Base-by-base conservation (phyloP, 2,329 filamentous ascomycete genomes). In the Rutstroemia sp. region DNA sequence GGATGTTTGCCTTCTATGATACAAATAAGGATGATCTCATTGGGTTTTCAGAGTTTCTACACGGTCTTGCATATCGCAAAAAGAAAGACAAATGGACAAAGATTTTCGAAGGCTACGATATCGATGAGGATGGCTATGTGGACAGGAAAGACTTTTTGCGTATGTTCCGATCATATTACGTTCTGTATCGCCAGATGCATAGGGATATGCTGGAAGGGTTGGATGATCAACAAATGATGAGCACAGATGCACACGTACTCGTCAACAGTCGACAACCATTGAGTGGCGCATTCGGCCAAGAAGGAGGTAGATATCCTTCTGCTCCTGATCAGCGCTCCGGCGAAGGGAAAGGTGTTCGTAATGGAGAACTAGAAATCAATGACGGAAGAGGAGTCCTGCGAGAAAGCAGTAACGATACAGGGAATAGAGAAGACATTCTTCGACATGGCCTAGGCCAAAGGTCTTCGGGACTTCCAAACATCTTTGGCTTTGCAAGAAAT, bases 1-100 rank as follows among this genome's bases (percentile, higher is more conserved):
- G 94, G 63, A 94, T 96, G 81, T 99, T 97, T 72, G 83, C 88
- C 51, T 96, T 96, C 70, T 99, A 96, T 70, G 94, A 99, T 71
- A 88, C 86, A 34, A 92, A 97, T 69, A 80, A 83, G 44, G 90
- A 99, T 68, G 88, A 88, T 21, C 76, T 95, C 7, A 96, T 99
- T 65, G 88, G 89, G 7, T 97, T 99, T 64, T 81, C 89, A 49
- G 94, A 99, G 69, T 99, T 96, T 67, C 74, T 97, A 23, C 83
- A 87, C 57, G 94, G 90, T 0, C 76, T 96, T 48, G 86, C 90
- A 4, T 86, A 84, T 64, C 75, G 82, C 27, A 85, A 83, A 64
- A 76, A 80, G 57, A 83, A 87, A 63, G 83, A 89, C 63, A 84
- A 88, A 61, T 76, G 92, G 44, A 77, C 74, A 57, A 82, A 86